These are phyloP conservation scores for Fusarium sp. DNA, from an alignment of 2,329 filamentous ascomycete genomes.

Conservation along the genomic window DNA sequence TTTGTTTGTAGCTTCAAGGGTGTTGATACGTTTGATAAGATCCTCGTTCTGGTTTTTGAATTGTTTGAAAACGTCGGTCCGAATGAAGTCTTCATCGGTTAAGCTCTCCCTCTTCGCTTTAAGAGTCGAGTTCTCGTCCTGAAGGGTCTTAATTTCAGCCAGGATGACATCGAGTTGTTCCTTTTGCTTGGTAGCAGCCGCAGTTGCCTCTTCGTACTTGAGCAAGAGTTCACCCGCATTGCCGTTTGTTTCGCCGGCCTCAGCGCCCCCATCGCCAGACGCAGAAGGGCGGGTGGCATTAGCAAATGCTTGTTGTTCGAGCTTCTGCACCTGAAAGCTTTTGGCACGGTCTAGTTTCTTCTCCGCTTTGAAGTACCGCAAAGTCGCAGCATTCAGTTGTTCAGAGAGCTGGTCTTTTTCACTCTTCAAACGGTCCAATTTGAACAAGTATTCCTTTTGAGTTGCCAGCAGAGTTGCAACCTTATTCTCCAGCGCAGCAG, in stretches of 20 bases:
- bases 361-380: conserved; percentile 94
- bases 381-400: conserved; percentile 85
- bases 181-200: conserved; percentile 82
- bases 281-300: conserved; percentile 65
- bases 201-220: conserved; percentile 79
- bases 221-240: conserved; percentile 74
- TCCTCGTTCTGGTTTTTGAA: conserved; percentile 92
- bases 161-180: conserved; percentile 85
- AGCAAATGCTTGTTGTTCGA: conserved; percentile 88
- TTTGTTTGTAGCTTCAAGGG: conserved; percentile 87
- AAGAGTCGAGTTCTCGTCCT: conserved; percentile 81
- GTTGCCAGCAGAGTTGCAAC: conserved; percentile 78
- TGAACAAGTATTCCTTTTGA: conserved; percentile 82
- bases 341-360: conserved; percentile 91
- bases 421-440: conserved; percentile 76
- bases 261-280: conserved; percentile 57
- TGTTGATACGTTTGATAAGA: conserved; percentile 89
- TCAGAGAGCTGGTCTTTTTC: conserved; percentile 89
- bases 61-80: conserved; percentile 92
- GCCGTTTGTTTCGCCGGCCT: conserved; percentile 62
- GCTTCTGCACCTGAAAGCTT: conserved; percentile 87
- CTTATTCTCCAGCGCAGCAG: conserved; percentile 76
- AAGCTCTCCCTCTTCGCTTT: conserved; percentile 74
- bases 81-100: conserved; percentile 92
- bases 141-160: conserved; percentile 76